Evolutionary conservation across 148 eudicot genomes (phyloP).

Genomic region (Linanthus parryae): DNA sequence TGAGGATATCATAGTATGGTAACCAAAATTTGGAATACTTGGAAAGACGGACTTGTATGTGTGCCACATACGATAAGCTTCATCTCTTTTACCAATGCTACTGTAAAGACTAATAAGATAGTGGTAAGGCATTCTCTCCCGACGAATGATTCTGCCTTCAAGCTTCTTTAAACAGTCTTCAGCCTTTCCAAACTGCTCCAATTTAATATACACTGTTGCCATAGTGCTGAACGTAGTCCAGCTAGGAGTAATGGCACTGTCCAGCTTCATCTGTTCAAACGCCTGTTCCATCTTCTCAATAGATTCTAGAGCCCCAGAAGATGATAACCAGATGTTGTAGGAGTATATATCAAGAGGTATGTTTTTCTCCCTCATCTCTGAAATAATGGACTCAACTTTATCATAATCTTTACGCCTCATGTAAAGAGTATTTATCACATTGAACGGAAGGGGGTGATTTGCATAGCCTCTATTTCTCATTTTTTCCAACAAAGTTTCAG

Average conservation of each 20-base stretch:
- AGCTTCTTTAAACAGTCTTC: constrained; percentile 44
- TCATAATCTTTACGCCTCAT: constrained; percentile 51
- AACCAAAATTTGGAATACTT: constrained; percentile 46
- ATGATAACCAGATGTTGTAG: constrained; percentile 76
- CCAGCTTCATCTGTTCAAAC: constrained; percentile 42
- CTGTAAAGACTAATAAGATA: constrained; percentile 67
- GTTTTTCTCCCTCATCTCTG: constrained; percentile 50
- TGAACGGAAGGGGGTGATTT: constrained; percentile 47
- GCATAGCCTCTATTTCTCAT: constrained; percentile 48
- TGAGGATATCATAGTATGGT: constrained; percentile 55
- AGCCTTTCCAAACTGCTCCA: constrained; percentile 42
- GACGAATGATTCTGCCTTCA: constrained; percentile 39
- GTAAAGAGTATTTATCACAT: constrained; percentile 84
- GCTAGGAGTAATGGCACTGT: constrained; percentile 30
- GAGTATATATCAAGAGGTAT: constrained; percentile 47
- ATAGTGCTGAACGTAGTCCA: constrained; percentile 74
- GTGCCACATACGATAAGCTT: constrained; percentile 18
- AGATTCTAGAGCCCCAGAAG: constrained; percentile 48
- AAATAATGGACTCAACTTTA: constrained; percentile 43
- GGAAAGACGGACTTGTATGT: constrained; percentile 44
- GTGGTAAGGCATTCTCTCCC: constrained; percentile 54
- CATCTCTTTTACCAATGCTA: constrained; percentile 56
- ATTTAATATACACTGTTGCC: constrained; percentile 54
- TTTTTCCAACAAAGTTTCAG: constrained; percentile 49
- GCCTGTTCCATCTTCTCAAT: constrained; percentile 52